Evolutionary conservation across 2,329 filamentous ascomycete species (phyloP).

Genomic region (Atkinsonella hypoxylon): DNA sequence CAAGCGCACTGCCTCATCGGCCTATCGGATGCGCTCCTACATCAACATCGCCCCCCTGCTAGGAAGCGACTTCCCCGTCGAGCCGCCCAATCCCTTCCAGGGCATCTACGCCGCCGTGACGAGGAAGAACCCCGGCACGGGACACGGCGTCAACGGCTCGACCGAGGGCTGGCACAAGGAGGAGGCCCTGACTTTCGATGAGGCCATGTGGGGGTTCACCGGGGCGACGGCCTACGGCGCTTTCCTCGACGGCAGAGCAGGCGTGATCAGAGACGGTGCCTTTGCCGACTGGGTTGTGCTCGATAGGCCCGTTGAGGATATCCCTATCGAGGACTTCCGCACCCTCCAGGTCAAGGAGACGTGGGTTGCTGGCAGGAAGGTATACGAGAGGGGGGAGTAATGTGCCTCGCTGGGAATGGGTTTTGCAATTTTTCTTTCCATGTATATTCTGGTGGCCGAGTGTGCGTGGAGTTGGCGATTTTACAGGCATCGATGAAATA

Average conservation of each 20-base stretch:
- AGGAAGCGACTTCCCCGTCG: slow-evolving; percentile 61
- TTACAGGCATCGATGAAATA: too few relatives aligned
- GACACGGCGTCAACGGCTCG: slow-evolving; percentile 33
- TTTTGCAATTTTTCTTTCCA: too few relatives aligned
- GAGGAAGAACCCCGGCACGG: slow-evolving; percentile 45
- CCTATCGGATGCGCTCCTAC: slow-evolving; percentile 55
- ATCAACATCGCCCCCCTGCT: slow-evolving; percentile 43
- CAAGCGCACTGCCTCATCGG: slow-evolving; percentile 39
- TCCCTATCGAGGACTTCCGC: slow-evolving; percentile 40
- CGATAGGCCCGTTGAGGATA: slow-evolving; percentile 40
- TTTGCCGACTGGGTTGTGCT: slow-evolving; percentile 63
- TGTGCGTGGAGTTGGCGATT: too few relatives aligned
- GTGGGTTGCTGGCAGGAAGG: slow-evolving; percentile 49
- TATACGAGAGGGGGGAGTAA: slow-evolving; percentile 22
- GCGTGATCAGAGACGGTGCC: slow-evolving; percentile 45
- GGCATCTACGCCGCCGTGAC: slow-evolving; percentile 59
- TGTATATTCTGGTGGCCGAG: too few relatives aligned
- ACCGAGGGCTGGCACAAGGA: slow-evolving; percentile 45
- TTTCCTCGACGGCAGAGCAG: slow-evolving; percentile 46
- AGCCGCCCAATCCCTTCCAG: slow-evolving; percentile 54
- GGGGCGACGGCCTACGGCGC: slow-evolving; percentile 44
- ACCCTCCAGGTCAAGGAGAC: slow-evolving; percentile 49
- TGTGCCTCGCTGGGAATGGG: not conserved
- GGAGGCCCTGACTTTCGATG: slow-evolving; percentile 44
- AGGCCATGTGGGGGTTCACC: slow-evolving; percentile 53